Conservation (phyloP, 2,329 filamentous ascomycete species). For the Dothistroma septosporum region DNA sequence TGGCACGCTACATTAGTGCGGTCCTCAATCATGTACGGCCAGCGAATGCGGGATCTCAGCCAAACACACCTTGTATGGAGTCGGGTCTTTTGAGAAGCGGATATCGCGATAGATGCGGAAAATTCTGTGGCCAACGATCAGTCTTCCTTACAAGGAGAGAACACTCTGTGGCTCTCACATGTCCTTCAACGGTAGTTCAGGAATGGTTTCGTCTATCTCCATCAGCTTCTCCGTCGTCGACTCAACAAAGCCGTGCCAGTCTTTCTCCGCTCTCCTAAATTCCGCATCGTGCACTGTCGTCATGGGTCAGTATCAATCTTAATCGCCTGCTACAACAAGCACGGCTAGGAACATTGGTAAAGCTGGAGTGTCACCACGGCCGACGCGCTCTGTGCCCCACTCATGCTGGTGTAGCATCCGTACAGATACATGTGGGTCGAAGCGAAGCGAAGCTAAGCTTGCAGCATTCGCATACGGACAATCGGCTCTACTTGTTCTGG, state of each 20-base stretch:
- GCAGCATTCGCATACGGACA: neutral
- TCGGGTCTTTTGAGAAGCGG: slow-evolving; percentile 76
- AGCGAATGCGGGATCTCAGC: neutral
- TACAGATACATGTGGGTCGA: neutral
- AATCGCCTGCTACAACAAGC: neutral
- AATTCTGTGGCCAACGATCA: slow-evolving; percentile 43
- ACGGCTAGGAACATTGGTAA: neutral
- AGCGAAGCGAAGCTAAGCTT: neutral
- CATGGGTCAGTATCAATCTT: slow-evolving; percentile 11
- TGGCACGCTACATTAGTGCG: slow-evolving; percentile 17
- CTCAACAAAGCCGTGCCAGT: slow-evolving; percentile 77
- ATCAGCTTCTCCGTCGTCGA: slow-evolving; percentile 65
- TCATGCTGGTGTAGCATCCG: neutral
- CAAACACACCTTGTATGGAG: slow-evolving; percentile 73
- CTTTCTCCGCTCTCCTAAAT: slow-evolving; percentile 71
- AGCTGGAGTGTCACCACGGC: neutral
- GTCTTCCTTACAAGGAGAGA: neutral
- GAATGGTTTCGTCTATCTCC: slow-evolving; percentile 73
- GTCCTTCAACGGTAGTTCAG: slow-evolving; percentile 81
- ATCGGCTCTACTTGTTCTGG: neutral
- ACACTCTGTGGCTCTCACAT: slow-evolving; percentile 47
- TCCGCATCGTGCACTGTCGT: slow-evolving; percentile 69
- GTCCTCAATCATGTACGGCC: slow-evolving; percentile 6
- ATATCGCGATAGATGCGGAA: slow-evolving; percentile 87
- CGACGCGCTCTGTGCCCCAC: neutral